Evolutionary conservation across 129 eudicot genomes (phyloP).

Genomic region (Flaveria bidentis): DNA sequence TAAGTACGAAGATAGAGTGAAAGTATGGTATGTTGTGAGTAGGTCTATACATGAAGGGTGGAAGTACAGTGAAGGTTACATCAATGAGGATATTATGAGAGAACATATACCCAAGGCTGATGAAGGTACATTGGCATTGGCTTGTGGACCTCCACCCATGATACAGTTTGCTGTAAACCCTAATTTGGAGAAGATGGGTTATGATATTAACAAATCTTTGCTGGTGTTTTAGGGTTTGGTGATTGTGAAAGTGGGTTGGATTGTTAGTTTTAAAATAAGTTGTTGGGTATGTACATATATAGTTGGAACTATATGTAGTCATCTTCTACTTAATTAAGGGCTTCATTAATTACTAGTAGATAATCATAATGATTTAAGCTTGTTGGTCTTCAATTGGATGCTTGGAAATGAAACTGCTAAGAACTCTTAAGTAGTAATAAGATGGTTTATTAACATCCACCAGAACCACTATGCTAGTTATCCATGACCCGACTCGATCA

Average conservation of each 20-base stretch:
- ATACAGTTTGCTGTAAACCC: conserved; percentile 86
- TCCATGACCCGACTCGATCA: too few species aligned
- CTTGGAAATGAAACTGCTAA: too few species aligned
- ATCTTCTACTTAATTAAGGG: too few species aligned
- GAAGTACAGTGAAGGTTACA: conserved; percentile 66
- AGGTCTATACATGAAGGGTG: conserved; percentile 55
- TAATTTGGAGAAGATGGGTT: conserved; percentile 89
- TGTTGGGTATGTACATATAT: conserved; percentile 28
- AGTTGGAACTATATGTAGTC: too few species aligned
- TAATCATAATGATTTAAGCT: too few species aligned
- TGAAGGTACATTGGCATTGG: conserved; percentile 60
- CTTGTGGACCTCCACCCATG: conserved; percentile 97
- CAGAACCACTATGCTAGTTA: too few species aligned
- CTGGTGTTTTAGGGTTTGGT: conserved; percentile 46
- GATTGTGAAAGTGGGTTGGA: neutral
- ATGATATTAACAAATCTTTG: conserved; percentile 64
- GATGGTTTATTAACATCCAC: too few species aligned
- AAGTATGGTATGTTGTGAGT: conserved; percentile 84
- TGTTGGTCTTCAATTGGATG: too few species aligned
- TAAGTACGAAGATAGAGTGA: conserved; percentile 54
- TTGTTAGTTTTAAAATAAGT: neutral
- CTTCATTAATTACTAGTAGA: too few species aligned
- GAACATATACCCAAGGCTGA: conserved; percentile 61
- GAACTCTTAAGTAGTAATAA: too few species aligned
- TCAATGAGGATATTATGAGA: conserved; percentile 57